Evolutionary conservation across 2,329 filamentous ascomycete species (phyloP).

Genomic region (Cephalotrichum gorgonifer): DNA sequence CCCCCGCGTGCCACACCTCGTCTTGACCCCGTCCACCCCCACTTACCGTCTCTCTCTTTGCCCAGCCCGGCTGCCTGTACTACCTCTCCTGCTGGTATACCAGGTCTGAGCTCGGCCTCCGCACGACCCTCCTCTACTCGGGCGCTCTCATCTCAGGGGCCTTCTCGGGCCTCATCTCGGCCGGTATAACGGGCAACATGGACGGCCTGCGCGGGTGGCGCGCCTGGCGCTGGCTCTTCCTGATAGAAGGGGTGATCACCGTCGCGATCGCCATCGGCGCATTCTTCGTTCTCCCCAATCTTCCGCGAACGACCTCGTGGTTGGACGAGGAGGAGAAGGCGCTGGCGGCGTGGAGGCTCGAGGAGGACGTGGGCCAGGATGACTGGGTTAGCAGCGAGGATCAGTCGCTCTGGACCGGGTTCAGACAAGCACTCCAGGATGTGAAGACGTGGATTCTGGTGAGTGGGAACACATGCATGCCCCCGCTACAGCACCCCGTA

Average conservation of each 20-base stretch:
- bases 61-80: constrained; percentile 32
- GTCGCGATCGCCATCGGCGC: constrained; percentile 20
- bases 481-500: background rate
- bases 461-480: constrained; percentile 9
- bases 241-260: constrained; percentile 49
- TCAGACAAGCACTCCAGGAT: constrained; percentile 44
- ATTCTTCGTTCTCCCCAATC: constrained; percentile 25
- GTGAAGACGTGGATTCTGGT: constrained; percentile 51
- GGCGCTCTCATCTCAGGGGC: constrained; percentile 57
- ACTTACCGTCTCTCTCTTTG: background rate
- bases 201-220: constrained; percentile 32
- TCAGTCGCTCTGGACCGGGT: constrained; percentile 44
- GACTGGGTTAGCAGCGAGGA: constrained; percentile 48
- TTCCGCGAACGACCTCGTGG: constrained; percentile 28
- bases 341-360: constrained; percentile 49
- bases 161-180: constrained; percentile 55
- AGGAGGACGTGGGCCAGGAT: constrained; percentile 55
- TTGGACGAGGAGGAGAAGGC: constrained; percentile 23
- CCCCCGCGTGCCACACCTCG: background rate
- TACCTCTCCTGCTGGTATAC: constrained; percentile 48
- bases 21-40: background rate
- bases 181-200: constrained; percentile 50
- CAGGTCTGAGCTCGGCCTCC: constrained; percentile 51
- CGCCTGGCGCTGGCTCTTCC: constrained; percentile 57
- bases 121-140: constrained; percentile 47